Percentiles rank a stretch among this genome's conserved stretches.
Conservation (phyloP, 371 early-diverging fungal species). For the Rhizopus microsporus region DNA sequence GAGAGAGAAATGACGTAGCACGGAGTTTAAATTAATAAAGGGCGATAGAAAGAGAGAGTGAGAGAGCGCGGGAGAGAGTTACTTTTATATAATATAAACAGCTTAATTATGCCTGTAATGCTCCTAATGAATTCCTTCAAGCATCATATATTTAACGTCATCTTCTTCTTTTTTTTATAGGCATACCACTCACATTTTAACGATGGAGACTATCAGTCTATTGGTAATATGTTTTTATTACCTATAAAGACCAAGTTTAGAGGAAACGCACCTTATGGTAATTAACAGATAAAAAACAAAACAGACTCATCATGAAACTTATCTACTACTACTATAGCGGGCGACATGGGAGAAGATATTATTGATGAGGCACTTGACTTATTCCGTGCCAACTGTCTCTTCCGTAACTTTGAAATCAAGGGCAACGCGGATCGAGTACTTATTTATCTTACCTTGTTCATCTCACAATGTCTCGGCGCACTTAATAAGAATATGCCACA, state of each 20-base stretch:
- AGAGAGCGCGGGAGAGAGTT: neutral
- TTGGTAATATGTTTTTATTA: slow-evolving; percentile 87
- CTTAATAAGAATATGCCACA: slow-evolving; percentile 64
- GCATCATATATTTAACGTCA: neutral
- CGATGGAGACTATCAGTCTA: slow-evolving; percentile 65
- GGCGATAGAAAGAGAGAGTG: too few relatives aligned
- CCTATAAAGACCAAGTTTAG: slow-evolving; percentile 88
- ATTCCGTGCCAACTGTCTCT: slow-evolving; percentile 95
- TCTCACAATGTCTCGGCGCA: slow-evolving; percentile 83
- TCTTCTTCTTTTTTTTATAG: slow-evolving; percentile 28
- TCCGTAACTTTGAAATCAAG: slow-evolving; percentile 98
- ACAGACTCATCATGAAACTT: slow-evolving; percentile 1
- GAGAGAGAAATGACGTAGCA: neutral
- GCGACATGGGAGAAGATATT: slow-evolving; percentile 75
- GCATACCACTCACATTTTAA: slow-evolving; percentile 95
- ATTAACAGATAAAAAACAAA: slow-evolving; percentile 1
- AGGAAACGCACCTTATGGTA: slow-evolving; percentile 79
- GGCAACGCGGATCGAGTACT: slow-evolving; percentile 90
- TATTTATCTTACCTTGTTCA: slow-evolving; percentile 92
- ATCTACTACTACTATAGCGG: slow-evolving; percentile 38
- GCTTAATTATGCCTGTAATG: slow-evolving; percentile 1
- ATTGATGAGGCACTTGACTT: slow-evolving; percentile 92
- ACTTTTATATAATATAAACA: neutral
- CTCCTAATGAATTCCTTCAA: too few relatives aligned
- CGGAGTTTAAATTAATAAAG: slow-evolving; percentile 9